Evolutionary conservation across 108 stramenopile genomes (phyloP), one percentile per base, ranked within the genome.

Genomic region (Skeletonema tropicum): DNA sequence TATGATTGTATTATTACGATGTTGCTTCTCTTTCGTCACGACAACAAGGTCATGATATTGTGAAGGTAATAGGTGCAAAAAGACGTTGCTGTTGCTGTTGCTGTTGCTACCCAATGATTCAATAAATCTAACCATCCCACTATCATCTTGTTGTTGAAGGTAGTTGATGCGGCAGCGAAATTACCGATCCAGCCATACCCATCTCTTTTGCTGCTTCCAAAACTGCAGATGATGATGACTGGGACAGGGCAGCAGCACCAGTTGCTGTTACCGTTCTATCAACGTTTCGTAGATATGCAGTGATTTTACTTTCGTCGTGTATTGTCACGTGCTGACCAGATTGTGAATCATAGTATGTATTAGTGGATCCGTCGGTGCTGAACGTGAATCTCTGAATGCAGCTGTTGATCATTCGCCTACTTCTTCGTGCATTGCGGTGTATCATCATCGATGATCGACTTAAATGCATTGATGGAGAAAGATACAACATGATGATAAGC

Each of bases 301-400:
- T 42, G 31, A 88, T 81, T 48, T 81, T 76, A 17, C 58, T 64
- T 68, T 86, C 85, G 32, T 88, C 66, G 74, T 88, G 87, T 29
- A 86, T 48, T 21, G 87, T 73, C 3, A 88, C 77, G 48, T 88
- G 83, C 68, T 77, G 49, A 9, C 87, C 87, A 15, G 87, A 88
- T 57, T 88, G 87, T 17, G 87, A 88, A 66, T 88, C 87, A 62
- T 88, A 88, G 49, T 88, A 88, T 12, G 84, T 83, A 6, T 5
- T 35, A 12, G 38, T 39, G 38, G 38, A 12, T 39, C 38, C 38
- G 11, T 10, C 35, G 9, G 35, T 39, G 12, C 11, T 39, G 38
- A 12, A 39, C 11, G 3, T 39, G 3, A 39, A 39, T 10, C 38
- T 39, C 12, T 39, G 38, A 39, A 39, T 39, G 38, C 38, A 12